Base-by-base conservation (phyloP, 2,329 filamentous ascomycete species). In the Myotisia sp. region DNA sequence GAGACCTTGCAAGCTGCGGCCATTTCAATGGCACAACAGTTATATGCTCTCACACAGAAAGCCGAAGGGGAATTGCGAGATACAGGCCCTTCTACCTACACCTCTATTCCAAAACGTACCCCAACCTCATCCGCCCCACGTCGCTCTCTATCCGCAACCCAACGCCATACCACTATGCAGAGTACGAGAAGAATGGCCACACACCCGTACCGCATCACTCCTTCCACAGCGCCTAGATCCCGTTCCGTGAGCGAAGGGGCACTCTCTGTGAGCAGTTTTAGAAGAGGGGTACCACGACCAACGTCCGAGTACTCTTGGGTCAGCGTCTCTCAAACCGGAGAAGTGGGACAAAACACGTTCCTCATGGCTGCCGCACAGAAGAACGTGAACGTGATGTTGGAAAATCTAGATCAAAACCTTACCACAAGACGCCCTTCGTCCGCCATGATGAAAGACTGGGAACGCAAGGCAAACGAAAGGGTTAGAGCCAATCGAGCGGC, bases 21-120 rank as follows among this genome's bases (percentile, higher is more conserved):
- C 4, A 64, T 92, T 2, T 79, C 78, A 9, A 87, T 92, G 81
- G 83, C 84, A 4, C 78, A 78, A 56, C 71, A 76, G 47, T 85
- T 92, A 72, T 92, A 82, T 49, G 70, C 63, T 8, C 13, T 39
- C 2, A 65, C 72, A 21, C 76, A 84, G 45, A 73, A 82, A 41
- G 71, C 68, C 40, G 68, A 67, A 34, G 34, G 37, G 16, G 10
- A n/a, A 4, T 10, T 24, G 6, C 9, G 20, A 63, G 33, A 69
- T 3, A 68, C 74, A 8, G 60, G 65, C 42, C 59, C 60, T 4
- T 43, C 42, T 17, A 42, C 37, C 6, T 40, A 36, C 24, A 17
- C 37, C n/a, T 27, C 23, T 16, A 34, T 41, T 16, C 37, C 33
- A 13, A 41, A 39, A 17, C 42, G 29, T 7, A 22, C 23, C 10